Base-by-base conservation (phyloP, 2,329 filamentous ascomycete species). In the Periconia macrospinosa region DNA sequence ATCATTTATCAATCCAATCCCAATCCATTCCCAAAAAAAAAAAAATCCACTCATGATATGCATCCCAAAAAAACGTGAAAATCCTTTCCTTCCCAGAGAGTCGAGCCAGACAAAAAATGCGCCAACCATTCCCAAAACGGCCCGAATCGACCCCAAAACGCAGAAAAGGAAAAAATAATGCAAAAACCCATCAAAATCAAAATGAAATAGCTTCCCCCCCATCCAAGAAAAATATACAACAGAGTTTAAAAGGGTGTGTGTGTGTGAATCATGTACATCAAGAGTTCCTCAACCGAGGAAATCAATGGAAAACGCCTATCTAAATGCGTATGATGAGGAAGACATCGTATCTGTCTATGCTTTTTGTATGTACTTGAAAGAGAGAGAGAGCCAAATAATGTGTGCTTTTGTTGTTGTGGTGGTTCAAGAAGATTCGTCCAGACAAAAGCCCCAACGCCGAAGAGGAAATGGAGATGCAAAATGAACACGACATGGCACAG, bases 131-230 rank as follows among this genome's bases (percentile, higher is more conserved):
- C 56, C 54, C 52, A 47, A 57, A 54, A 47, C 47, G 37, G 45
- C 27, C 55, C 47, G 35, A 50, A 42, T 43, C 42, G 50, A 55
- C 53, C 23, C 23, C 37, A 53, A 47, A 49, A 44, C 46, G 19
- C 33, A 53, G 43, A 51, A 40, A 45, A 27, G 43, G 47, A 52
- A 55, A 51, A 71, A 71, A 14, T 13, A 13, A 37, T 14, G 33
- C 33, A 37, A 37, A 54, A 47, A 51, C 27, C 30, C 37, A 48
- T 35, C 46, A 47, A 53, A 55, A 51, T 70, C 70, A 73, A 70
- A 59, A 60, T 59, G 60, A 71, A 72, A 71, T 69, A 68, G 61
- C 62, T 67, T 57, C 66, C 66, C 68, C 62, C 63, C 52, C 19
- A 44, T 15, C 9, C 42, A 50, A 47, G 56, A 60, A 50, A 44